Evolutionary conservation across 768 basidiomycete species (phyloP), one percentile per base, ranked within the genome.

Genomic region (Baorangia bicolor): DNA sequence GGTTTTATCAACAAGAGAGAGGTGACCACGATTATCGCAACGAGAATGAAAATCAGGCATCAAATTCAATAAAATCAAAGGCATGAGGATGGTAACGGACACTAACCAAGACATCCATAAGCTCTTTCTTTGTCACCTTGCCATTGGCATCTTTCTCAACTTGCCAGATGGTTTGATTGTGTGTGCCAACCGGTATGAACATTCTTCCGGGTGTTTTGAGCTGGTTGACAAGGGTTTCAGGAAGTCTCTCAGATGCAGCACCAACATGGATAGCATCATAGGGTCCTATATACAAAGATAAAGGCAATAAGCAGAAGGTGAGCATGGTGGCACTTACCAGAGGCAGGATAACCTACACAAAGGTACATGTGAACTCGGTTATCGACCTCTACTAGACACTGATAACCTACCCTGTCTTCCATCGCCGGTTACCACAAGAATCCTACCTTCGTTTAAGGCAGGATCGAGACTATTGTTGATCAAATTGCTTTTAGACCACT

Each of bases 241-340:
- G 94, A 14, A 94, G 72, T 0, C 65, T 77, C 0, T 91, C 88
- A 0, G 95, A 86, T 0, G 96, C 95, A 0, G 96, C 96, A 4
- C 96, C 96, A 35, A 98, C 95, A 62, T 98, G 95, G 47, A 98
- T 97, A 0, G 84, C 87, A 57, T 92, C 82, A 66, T 86, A 93
- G 0, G 88, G 89, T 4, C 78, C 86, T 83, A 56, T 23, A 18
- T 28, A 51, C n/a, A 16, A n/a, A 10, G 31, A 25, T 50, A 23
- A 30, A 23, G 46, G 25, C 18, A 7, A 42, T 1, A 7, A 27
- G 31, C 21, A 16, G 10, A 34, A 35, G 9, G 4, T 5, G 20
- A 27, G 20, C 28, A 23, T 13, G 16, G 13, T 9, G 31, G 13
- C 14, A 56, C 74, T 52, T 30, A 74, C 78, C 76, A 21, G 56